These are phyloP conservation scores for Lentithecium fluviatile DNA, from an alignment of 495 filamentous ascomycete genomes.

Conservation along the genomic window DNA sequence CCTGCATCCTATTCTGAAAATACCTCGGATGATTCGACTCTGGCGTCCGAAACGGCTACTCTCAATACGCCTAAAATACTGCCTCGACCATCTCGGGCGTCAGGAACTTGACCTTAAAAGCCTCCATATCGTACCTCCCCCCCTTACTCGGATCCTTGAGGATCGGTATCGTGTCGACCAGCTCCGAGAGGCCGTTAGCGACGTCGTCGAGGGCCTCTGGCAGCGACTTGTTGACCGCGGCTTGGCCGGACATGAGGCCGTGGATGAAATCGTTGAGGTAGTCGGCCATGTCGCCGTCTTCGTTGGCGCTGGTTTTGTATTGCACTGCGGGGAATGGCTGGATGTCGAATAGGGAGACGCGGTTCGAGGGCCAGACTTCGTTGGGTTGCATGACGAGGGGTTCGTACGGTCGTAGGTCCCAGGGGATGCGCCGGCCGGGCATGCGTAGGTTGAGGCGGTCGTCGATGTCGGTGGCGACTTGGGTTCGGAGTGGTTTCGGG, in stretches of 20 bases:
- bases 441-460: conserved; percentile 48
- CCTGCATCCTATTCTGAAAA: too few relatives aligned
- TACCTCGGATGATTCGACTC: conserved; percentile 14
- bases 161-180: conserved; percentile 41
- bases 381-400: conserved; percentile 50
- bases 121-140: conserved; percentile 43
- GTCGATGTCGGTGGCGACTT: conserved; percentile 42
- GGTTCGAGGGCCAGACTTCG: conserved; percentile 58
- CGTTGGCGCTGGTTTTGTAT: too few relatives aligned
- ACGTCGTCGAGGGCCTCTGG: too few relatives aligned
- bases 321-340: conserved; percentile 23
- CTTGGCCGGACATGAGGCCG: too few relatives aligned
- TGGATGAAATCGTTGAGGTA: too few relatives aligned
- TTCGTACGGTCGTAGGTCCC: conserved; percentile 64
- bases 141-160: conserved; percentile 45
- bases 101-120: conserved; percentile 47
- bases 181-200: too few relatives aligned
- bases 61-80: conserved; percentile 52
- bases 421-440: conserved; percentile 53
- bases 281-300: too few relatives aligned
- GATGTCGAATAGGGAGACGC: conserved; percentile 45
- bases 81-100: conserved; percentile 50
- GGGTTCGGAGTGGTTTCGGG: too few relatives aligned
- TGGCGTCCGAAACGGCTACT: conserved; percentile 55
- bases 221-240: too few relatives aligned